Evolutionary conservation across 495 filamentous ascomycete genomes (phyloP).

Genomic region (Annulohypoxylon bovei): DNA sequence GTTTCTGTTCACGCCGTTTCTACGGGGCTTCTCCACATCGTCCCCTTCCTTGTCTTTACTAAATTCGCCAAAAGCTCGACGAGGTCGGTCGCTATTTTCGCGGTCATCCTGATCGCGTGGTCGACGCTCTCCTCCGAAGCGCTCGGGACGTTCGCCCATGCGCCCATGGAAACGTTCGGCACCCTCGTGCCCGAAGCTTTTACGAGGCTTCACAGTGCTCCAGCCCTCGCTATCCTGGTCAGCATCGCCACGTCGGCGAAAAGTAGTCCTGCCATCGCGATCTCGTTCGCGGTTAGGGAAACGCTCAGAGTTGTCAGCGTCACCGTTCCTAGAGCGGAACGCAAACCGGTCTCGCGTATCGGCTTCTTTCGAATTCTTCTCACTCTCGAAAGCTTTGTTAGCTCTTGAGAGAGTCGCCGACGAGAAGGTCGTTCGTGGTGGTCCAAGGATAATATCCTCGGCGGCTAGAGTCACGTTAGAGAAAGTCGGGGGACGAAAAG

Average conservation of each 20-base stretch:
- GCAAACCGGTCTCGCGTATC: constrained; percentile 72
- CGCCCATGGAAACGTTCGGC: constrained; percentile 69
- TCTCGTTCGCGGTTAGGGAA: constrained; percentile 59
- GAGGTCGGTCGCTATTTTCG: constrained; percentile 65
- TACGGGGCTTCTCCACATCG: constrained; percentile 64
- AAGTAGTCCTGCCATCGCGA: constrained; percentile 58
- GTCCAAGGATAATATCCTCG: constrained; percentile 89
- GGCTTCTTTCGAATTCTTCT: constrained; percentile 59
- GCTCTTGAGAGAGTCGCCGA: constrained; percentile 74
- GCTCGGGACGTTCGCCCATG: constrained; percentile 57
- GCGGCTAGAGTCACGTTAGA: constrained; percentile 54
- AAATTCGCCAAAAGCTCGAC: constrained; percentile 60
- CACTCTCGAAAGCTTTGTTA: constrained; percentile 60
- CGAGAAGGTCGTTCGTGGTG: constrained; percentile 85
- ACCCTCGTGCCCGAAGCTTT: constrained; percentile 71
- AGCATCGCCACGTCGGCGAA: constrained; percentile 60
- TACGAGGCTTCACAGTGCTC: constrained; percentile 70
- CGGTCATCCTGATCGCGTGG: constrained; percentile 57
- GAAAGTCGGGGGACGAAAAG: constrained; percentile 16
- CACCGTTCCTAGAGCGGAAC: constrained; percentile 72
- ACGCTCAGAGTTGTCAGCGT: constrained; percentile 67
- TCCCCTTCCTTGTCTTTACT: constrained; percentile 61
- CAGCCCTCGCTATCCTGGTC: constrained; percentile 68
- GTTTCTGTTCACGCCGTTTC: constrained; percentile 60
- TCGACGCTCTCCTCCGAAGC: constrained; percentile 55